Evolutionary conservation across 345 rosid species (phyloP).

Genomic region (Kandelia obovata): DNA sequence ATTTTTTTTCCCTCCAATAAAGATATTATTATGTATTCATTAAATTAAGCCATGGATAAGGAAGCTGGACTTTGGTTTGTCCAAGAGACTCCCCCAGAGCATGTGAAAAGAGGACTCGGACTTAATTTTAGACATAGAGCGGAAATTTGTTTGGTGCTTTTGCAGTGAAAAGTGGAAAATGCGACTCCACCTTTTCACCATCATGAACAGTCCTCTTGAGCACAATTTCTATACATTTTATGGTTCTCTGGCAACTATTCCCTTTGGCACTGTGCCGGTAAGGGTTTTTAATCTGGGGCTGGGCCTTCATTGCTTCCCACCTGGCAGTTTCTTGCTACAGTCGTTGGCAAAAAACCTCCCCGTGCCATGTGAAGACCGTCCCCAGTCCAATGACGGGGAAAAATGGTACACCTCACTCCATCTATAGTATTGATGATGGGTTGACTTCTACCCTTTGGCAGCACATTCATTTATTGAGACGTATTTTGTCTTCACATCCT

Average conservation of each 20-base stretch:
- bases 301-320: conserved; percentile 77
- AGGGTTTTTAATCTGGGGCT: conserved; percentile 77
- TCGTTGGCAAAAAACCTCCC: conserved; percentile 80
- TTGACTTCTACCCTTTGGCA: conserved; percentile 85
- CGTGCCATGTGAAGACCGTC: conserved; percentile 86
- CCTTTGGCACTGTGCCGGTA: conserved; percentile 92
- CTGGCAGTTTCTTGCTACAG: conserved; percentile 87
- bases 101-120: too few species aligned
- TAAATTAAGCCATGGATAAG: too few species aligned
- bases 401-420: conserved; percentile 87
- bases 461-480: conserved; percentile 95
- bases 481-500: conserved; percentile 95
- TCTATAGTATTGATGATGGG: conserved; percentile 91
- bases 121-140: too few species aligned
- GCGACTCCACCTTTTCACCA: too few species aligned
- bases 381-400: conserved; percentile 92
- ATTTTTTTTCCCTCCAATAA: too few species aligned
- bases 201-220: conserved; percentile 33
- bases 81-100: too few species aligned
- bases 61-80: too few species aligned
- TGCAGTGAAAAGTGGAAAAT: too few species aligned
- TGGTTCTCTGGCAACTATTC: conserved; percentile 91
- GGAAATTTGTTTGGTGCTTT: too few species aligned
- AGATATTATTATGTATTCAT: too few species aligned
- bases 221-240: conserved; percentile 80